phyloP scores from a whole-genome alignment of 1,284 basidiomycete genomes.

The Austropuccinia psidii region DNA sequence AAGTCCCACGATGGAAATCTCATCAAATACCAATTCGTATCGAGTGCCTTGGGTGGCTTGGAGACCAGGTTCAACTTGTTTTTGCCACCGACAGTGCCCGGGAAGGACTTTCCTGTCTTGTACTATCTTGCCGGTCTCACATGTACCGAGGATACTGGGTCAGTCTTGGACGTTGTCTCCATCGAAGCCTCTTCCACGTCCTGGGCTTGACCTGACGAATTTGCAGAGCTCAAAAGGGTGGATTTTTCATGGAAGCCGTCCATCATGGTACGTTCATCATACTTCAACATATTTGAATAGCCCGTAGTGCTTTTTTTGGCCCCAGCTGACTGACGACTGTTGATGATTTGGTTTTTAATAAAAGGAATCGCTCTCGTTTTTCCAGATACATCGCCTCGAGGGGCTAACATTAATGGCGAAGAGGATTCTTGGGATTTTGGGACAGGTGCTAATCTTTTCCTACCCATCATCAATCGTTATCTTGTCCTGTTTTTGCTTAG shows the following conservation, averaged over 20 bases:
- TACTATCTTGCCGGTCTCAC: slow-evolving; percentile 87
- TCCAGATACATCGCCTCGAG: slow-evolving; percentile 90
- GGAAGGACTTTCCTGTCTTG: slow-evolving; percentile 53
- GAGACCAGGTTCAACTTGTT: slow-evolving; percentile 82
- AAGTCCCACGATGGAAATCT: slow-evolving; percentile 70
- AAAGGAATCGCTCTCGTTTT: slow-evolving; percentile 75
- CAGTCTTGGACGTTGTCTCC: no score
- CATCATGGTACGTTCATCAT: slow-evolving; percentile 52
- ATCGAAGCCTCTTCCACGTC: no score
- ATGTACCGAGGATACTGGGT: slow-evolving; percentile 89
- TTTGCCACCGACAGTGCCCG: slow-evolving; percentile 59
- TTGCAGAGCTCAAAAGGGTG: slow-evolving; percentile 67
- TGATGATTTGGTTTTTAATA: background rate
- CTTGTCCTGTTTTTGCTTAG: slow-evolving; percentile 52
- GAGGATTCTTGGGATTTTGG: slow-evolving; percentile 75
- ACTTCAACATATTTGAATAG: background rate
- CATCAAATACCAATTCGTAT: slow-evolving; percentile 79
- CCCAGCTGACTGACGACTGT: background rate
- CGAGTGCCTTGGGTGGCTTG: slow-evolving; percentile 71
- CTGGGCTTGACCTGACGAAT: no score
- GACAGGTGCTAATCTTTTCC: slow-evolving; percentile 11
- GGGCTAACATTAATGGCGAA: slow-evolving; percentile 69
- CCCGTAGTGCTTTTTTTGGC: background rate
- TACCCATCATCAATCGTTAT: background rate
- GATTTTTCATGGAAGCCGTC: slow-evolving; percentile 70